Evolutionary conservation across 345 rosid genomes (phyloP), one percentile per base, ranked within the genome.

Genomic region (Eucalyptus erythrocorys): DNA sequence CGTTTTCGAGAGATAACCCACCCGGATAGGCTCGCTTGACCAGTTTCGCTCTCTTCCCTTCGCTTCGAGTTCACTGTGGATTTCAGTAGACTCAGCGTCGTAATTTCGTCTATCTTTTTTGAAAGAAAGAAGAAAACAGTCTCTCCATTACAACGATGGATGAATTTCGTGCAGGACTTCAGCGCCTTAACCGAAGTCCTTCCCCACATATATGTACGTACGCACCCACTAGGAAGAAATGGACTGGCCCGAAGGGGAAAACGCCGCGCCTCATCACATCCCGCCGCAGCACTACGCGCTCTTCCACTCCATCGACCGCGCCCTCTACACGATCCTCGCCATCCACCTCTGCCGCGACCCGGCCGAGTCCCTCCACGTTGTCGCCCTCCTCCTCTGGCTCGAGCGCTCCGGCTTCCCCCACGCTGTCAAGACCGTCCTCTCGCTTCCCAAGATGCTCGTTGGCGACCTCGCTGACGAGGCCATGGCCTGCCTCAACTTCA

Each of bases 381-480:
- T 94, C 61, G 96, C 94, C 45, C 48, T 94, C 7, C 94, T 92
- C 93, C 81, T 94, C 6, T 94, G 96, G 97, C 87, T 94, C 50
- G 97, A 95, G 88, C 81, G 91, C 48, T 84, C 79, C 12, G 93
- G 95, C 32, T 90, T 81, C 49, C 55, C 10, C 14, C 8, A 87
- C 7, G 40, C 91, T 7, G 92, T 94, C 3, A 32, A 87, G 61
- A 93, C 91, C 37, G 91, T 92, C 48, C 30, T 94, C 37, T 71
- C 94, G 42, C 88, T 93, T 42, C 94, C 95, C 47, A 13, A 11
- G 13, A 26, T 82, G 13, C 13, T 94, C 22, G 85, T 94, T 5
- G 89, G 66, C 86, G 94, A 93, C 30, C 55, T 95, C 4, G 94
- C 94, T 6, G 93, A 93, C 26, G 95, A 95, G 84, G 93, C 95